Base-by-base conservation (phyloP, 768 basidiomycete species). In the Boletus pseudo-olivaceus region DNA sequence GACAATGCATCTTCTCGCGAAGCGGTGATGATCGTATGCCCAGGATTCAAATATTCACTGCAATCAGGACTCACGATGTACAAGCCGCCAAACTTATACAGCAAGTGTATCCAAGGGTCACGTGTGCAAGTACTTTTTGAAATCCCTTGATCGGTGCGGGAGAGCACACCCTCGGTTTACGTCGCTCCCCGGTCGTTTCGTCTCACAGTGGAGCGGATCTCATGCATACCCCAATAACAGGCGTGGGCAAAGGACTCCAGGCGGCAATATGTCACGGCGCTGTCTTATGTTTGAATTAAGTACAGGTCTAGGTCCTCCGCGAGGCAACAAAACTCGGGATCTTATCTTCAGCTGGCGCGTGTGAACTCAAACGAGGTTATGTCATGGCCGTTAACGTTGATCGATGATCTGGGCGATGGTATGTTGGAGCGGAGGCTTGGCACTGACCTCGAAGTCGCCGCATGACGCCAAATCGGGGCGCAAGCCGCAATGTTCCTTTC, bases 161-260 rank as follows among this genome's bases (percentile, higher is more conserved):
- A 20, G 42, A 26, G 17, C 20, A 15, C 11, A 45, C 41, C n/a
- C 9, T 32, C 41, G 10, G 6, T 47, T 66, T 63, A 58, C 55
- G 55, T 58, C 30, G 26, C 42, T 23, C 15, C 32, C 40, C 10
- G n/a, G 19, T 33, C 7, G 17, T 39, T 40, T 48, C 5, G 30
- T 63, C 54, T 27, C 55, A 53, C 56, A 49, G 49, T 51, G 47
- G 58, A 66, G 40, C 47, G 54, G 61, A 49, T 23, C 54, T 42
- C 47, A 47, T 45, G 38, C 19, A 37, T 43, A 30, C 38, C 35
- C 51, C 44, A 30, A 32, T 45, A 44, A 42, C 48, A 15, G 41
- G 49, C 7, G 27, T n/a, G 19, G 14, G 44, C 32, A 34, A 47
- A 51, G 48, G 48, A 37, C 37, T 14, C 14, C 30, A 46, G 7